Conservation (phyloP, 495 filamentous ascomycete genomes). For the Hypoxylon lienhwacheense region DNA sequence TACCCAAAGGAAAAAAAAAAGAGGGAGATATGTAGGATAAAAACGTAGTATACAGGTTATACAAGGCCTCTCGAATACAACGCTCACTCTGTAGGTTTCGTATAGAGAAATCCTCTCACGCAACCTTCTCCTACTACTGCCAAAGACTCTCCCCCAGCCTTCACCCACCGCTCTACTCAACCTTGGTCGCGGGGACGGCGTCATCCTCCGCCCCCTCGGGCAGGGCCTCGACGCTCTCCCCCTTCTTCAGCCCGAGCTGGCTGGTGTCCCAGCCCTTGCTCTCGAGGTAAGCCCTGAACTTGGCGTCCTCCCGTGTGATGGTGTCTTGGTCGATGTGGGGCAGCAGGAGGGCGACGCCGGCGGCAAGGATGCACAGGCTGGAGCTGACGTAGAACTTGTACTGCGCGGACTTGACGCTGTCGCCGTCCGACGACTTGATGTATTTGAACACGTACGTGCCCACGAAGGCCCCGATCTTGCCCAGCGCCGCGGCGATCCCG, state of each 20-base stretch:
- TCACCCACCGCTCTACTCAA: too few species aligned
- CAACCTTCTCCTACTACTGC: too few species aligned
- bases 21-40: conserved; percentile 20
- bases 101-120: too few species aligned
- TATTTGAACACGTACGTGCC: conserved; percentile 80
- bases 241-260: conserved; percentile 61
- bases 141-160: too few species aligned
- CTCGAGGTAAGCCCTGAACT: conserved; percentile 69
- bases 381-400: conserved; percentile 81
- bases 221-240: conserved; percentile 35
- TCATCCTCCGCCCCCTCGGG: conserved; percentile 17
- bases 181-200: conserved; percentile 9
- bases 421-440: conserved; percentile 66
- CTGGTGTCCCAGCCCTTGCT: conserved; percentile 69
- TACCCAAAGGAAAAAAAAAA: conserved; percentile 6
- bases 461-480: conserved; percentile 91
- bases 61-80: too few species aligned
- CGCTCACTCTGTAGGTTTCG: too few species aligned
- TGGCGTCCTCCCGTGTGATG: conserved; percentile 67
- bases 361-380: conserved; percentile 64
- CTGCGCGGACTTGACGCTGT: conserved; percentile 48
- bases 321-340: conserved; percentile 75
- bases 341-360: conserved; percentile 59
- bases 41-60: too few species aligned
- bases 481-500: conserved; percentile 78